These are phyloP conservation scores for Linum lewisii DNA, from an alignment of 345 rosid genomes.

Conservation along the genomic window DNA sequence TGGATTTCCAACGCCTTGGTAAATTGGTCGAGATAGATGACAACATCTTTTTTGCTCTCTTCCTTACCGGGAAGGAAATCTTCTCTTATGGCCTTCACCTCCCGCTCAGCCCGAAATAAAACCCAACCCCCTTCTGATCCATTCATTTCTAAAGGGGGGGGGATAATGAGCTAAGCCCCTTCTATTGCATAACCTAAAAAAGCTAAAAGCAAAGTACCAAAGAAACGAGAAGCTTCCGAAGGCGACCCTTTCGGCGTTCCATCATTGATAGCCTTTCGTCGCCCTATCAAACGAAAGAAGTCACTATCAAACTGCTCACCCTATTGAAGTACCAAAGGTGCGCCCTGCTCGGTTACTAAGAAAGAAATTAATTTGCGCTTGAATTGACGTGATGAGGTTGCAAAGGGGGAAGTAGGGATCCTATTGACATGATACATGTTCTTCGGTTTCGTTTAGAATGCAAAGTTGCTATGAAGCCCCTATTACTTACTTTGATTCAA, in stretches of 20 bases:
- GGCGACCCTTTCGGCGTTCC: background rate
- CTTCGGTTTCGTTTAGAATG: no score
- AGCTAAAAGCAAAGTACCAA: background rate
- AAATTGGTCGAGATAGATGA: background rate
- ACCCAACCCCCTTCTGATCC: background rate
- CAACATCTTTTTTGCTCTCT: background rate
- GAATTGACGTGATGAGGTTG: no score
- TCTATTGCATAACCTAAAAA: background rate
- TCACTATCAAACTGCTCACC: background rate
- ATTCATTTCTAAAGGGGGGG: background rate
- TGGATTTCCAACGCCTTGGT: background rate
- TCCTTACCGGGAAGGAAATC: background rate
- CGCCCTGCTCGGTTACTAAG: no score
- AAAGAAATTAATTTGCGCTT: no score
- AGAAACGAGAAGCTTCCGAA: no score
- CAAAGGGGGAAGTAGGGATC: no score
- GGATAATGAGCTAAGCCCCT: background rate
- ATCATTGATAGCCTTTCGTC: background rate
- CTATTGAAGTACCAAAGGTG: background rate
- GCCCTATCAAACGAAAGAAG: conserved; percentile 1
- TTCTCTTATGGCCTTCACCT: background rate
- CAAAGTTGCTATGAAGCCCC: no score
- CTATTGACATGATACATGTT: no score
- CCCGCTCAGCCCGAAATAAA: background rate
- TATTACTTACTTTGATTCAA: no score